phyloP scores from a whole-genome alignment of 1,139 yeast species.

The Nakaseomyces sp. region DNA sequence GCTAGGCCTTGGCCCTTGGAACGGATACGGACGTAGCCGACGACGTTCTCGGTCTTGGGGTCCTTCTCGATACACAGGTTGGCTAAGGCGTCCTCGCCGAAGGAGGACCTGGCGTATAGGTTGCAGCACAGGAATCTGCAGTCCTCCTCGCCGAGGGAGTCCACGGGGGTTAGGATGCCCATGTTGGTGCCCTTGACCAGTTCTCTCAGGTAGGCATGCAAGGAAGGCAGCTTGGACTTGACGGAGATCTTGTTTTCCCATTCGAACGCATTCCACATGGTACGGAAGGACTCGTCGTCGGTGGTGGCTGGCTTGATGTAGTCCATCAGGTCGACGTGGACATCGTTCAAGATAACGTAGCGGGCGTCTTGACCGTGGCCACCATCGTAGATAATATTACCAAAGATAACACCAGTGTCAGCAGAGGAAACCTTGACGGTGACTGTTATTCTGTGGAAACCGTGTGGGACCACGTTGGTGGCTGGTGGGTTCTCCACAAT shows the following conservation, averaged over 20 bases:
- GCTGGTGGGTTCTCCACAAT: conserved; percentile 89
- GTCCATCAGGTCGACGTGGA: conserved; percentile 94
- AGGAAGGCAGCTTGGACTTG: conserved; percentile 54
- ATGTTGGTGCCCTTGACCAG: conserved; percentile 81
- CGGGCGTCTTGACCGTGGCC: conserved; percentile 86
- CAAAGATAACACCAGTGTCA: conserved; percentile 94
- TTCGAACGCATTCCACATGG: conserved; percentile 99
- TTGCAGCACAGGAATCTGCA: conserved; percentile 94
- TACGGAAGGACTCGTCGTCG: conserved; percentile 82
- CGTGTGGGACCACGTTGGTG: conserved; percentile 93
- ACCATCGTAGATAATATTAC: conserved; percentile 94
- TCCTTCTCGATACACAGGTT: conserved; percentile 87
- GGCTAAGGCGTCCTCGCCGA: conserved; percentile 97
- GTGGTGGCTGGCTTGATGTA: conserved; percentile 92
- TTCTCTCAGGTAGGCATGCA: conserved; percentile 72
- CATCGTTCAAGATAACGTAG: conserved; percentile 87
- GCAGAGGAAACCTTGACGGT: conserved; percentile 94
- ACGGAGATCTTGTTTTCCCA: conserved; percentile 98
- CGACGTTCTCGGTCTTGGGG: conserved; percentile 56
- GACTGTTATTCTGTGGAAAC: conserved; percentile 81
- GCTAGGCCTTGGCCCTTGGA: conserved; percentile 98
- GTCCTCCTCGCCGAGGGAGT: conserved; percentile 63
- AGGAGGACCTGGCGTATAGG: conserved; percentile 82
- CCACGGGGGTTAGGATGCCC: conserved; percentile 90
- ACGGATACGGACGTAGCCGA: conserved; percentile 94